Evolutionary conservation across 176 grass and related monocot genomes (phyloP).

Genomic region (Avena eriantha): DNA sequence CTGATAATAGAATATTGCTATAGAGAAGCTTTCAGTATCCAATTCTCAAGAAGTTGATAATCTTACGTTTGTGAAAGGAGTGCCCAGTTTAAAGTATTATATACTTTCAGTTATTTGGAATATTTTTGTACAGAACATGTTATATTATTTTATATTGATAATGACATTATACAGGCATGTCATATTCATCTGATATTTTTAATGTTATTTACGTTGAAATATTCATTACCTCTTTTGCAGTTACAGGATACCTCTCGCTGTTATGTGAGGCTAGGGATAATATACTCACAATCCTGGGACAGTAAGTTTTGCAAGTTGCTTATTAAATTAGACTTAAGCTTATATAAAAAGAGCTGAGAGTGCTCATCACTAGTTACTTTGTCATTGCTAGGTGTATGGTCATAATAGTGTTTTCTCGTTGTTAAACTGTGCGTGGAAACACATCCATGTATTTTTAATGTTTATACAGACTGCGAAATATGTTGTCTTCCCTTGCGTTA

Average conservation of each 20-base stretch:
- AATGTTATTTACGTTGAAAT: background rate
- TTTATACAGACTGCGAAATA: background rate
- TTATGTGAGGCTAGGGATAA: conserved; percentile 75
- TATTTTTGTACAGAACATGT: background rate
- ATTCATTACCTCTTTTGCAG: conserved; percentile 39
- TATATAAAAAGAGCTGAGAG: background rate
- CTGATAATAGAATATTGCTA: background rate
- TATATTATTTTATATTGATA: background rate
- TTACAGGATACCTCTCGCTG: conserved; percentile 72
- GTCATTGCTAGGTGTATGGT: background rate
- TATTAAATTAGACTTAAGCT: background rate
- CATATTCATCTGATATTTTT: conserved; percentile 7
- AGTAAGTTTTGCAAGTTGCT: conserved; percentile 49
- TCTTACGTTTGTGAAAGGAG: background rate
- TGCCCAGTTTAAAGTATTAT: conserved; percentile 1
- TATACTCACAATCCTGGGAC: conserved; percentile 64
- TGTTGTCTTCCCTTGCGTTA: background rate
- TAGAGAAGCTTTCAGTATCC: background rate
- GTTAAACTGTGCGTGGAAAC: background rate
- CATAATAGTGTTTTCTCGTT: background rate
- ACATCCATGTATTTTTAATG: background rate
- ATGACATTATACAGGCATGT: background rate
- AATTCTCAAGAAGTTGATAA: background rate
- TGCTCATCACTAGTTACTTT: background rate
- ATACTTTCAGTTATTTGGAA: background rate